phyloP scores from a whole-genome alignment of 2,329 filamentous ascomycete genomes.

The Metarhizium robertsii region DNA sequence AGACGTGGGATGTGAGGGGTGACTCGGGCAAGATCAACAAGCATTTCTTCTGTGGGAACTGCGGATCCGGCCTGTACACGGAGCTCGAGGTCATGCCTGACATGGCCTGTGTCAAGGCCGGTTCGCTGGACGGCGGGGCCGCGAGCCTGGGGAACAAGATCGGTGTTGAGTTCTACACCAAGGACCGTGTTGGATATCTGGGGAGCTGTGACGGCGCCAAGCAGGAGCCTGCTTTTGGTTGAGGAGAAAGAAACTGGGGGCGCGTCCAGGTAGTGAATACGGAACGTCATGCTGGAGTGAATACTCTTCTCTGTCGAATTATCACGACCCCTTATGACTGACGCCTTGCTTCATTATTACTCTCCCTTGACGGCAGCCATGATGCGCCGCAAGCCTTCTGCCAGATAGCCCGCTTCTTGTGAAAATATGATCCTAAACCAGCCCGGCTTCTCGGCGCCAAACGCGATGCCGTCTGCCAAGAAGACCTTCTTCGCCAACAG shows the following conservation, averaged over 20 bases:
- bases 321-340: no score
- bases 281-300: background rate
- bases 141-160: conserved; percentile 32
- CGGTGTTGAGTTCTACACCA: conserved; percentile 42
- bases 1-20: conserved; percentile 36
- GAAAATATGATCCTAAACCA: conserved; percentile 32
- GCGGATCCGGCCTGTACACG: conserved; percentile 41
- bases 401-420: conserved; percentile 20
- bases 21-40: conserved; percentile 44
- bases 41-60: conserved; percentile 45
- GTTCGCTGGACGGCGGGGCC: conserved; percentile 37
- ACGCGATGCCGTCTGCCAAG: conserved; percentile 24
- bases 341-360: background rate
- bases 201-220: conserved; percentile 22
- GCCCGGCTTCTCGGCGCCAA: conserved; percentile 27
- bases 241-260: background rate
- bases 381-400: conserved; percentile 13
- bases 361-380: conserved; percentile 3
- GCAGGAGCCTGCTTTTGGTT: conserved; percentile 8
- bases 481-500: conserved; percentile 24
- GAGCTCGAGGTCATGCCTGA: conserved; percentile 44
- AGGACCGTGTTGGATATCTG: conserved; percentile 37
- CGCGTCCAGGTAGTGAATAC: background rate
- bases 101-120: conserved; percentile 40
- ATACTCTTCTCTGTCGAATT: background rate